phyloP scores from a whole-genome alignment of 2,329 filamentous ascomycete genomes.

The Aspergillus carbonarius region DNA sequence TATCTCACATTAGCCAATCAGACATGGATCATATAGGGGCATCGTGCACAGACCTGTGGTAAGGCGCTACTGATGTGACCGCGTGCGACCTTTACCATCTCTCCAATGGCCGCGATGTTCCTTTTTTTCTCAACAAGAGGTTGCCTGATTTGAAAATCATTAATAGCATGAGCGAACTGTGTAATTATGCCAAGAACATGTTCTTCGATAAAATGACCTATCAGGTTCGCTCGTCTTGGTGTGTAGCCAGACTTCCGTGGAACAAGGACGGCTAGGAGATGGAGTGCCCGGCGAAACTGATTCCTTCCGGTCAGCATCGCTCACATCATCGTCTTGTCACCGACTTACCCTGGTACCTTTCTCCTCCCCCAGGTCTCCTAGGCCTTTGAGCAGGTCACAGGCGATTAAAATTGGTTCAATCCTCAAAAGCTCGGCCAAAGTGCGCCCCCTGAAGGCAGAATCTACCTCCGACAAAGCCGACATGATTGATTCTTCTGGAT shows the following conservation, averaged over 20 bases:
- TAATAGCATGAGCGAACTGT: constrained; percentile 74
- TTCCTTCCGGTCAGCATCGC: constrained; percentile 9
- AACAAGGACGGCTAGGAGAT: constrained; percentile 51
- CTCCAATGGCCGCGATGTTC: constrained; percentile 79
- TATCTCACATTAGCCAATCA: constrained; percentile 36
- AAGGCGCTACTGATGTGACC: constrained; percentile 73
- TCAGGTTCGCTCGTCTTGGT: constrained; percentile 54
- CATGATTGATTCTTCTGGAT: constrained; percentile 68
- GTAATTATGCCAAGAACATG: constrained; percentile 87
- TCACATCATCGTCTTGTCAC: not conserved
- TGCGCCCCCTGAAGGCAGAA: constrained; percentile 65
- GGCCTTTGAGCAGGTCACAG: constrained; percentile 77
- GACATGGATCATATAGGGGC: not conserved
- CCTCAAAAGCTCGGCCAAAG: constrained; percentile 68
- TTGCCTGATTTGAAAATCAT: constrained; percentile 61
- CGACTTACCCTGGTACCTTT: constrained; percentile 56
- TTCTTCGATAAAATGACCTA: constrained; percentile 74
- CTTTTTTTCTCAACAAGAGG: constrained; percentile 68
- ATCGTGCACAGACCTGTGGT: constrained; percentile 66
- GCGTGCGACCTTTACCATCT: constrained; percentile 78
- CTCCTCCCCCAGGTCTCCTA: constrained; percentile 64
- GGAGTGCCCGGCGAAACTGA: constrained; percentile 52
- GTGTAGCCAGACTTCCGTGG: constrained; percentile 50
- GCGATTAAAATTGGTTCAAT: constrained; percentile 73
- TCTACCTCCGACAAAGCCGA: constrained; percentile 68